Base-by-base conservation (phyloP, 331 rosid genomes). In the Pyracantha coccinea region DNA sequence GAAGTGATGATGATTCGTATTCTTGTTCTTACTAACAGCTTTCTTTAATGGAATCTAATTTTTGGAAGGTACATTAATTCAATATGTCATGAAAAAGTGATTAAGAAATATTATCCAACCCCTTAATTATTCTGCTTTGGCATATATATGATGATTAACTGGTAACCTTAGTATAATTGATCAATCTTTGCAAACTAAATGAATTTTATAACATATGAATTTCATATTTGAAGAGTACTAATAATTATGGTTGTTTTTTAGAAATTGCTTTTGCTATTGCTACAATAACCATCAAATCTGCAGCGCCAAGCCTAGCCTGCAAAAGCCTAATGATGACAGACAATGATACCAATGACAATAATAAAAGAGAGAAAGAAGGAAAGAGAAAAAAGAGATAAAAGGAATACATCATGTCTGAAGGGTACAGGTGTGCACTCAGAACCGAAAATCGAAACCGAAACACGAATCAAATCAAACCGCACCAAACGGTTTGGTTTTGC, bases 291-390 rank as follows among this genome's bases (percentile, higher is more conserved):
- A 21, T 78, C 79, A 76, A 79, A 78, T 83, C 81, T 76, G 66
- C 80, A 33, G 75, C 76, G 53, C 61, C 66, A 16, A 57, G 58
- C 58, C 58, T 55, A 57, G 81, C 75, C 78, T 76, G 81, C 57
- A 81, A 81, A 75, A 82, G 80, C 75, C 73, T 57, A 55, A 68
- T 38, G 41, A 77, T 77, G 50, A 57, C 50, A 68, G 50, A 57
- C 35, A 68, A 77, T 76, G 73, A 84, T 74, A 77, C 69, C 75
- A 32, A 68, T 31, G 57, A 52, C 74, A 80, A 68, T 80, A 20
- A 83, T 27, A 35, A 70, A 64, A 69, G 64, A 67, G 72, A 70
- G 68, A 65, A 20, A 54, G 64, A 67, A 32, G 62, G 68, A 60
- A 58, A 24, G 29, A 28, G 29, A 28, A 28, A 25, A 33, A 38